Evolutionary conservation across 805 yeast species (phyloP).

Genomic region (Clavispora santaluciae): DNA sequence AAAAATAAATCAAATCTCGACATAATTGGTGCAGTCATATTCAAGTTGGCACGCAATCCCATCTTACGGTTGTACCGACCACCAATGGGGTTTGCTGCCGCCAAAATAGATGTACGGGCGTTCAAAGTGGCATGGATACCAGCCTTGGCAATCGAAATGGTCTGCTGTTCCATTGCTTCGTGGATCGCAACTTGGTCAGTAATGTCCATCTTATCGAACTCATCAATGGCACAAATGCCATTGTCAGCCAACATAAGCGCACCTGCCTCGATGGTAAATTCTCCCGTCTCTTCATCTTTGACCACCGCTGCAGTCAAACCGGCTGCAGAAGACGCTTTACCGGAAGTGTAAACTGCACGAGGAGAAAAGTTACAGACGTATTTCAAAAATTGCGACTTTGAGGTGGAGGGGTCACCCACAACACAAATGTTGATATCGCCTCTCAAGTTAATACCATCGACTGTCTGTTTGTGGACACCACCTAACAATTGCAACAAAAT

Average conservation of each 20-base stretch:
- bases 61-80: conserved; percentile 90
- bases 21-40: conserved; percentile 98
- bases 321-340: conserved; percentile 97
- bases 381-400: conserved; percentile 92
- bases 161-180: conserved; percentile 99
- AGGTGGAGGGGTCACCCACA: conserved; percentile 97
- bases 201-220: conserved; percentile 96
- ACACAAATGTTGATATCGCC: conserved; percentile 96
- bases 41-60: conserved; percentile 78
- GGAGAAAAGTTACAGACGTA: conserved; percentile 90
- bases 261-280: conserved; percentile 96
- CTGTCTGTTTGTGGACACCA: conserved; percentile 91
- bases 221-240: conserved; percentile 98
- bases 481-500: conserved; percentile 82
- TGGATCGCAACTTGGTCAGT: conserved; percentile 97
- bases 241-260: conserved; percentile 98
- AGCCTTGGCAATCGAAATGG: conserved; percentile 96
- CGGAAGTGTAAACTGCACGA: conserved; percentile 93
- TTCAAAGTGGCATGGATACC: conserved; percentile 97
- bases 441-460: conserved; percentile 90
- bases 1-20: conserved; percentile 95
- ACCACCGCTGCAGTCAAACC: conserved; percentile 98
- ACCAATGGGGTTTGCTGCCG: conserved; percentile 99
- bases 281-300: conserved; percentile 95
- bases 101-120: conserved; percentile 92